Percentiles rank a stretch among this genome's conserved stretches.
Conservation (phyloP, 257 asterid genomes). For the Nicotiana sylvestris region DNA sequence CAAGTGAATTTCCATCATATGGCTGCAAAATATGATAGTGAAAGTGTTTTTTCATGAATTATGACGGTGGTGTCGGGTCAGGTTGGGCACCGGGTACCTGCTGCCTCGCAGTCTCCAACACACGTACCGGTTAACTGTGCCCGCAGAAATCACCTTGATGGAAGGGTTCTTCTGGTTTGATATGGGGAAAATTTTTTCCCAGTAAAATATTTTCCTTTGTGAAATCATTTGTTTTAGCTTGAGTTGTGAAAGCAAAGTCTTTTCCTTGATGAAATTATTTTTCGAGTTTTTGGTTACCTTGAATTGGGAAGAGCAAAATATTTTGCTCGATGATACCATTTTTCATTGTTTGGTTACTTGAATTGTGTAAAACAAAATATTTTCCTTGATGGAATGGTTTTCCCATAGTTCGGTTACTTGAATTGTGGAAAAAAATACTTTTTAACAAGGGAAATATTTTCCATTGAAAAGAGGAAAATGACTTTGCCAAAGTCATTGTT, state of each 20-base stretch:
- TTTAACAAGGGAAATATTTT: not conserved
- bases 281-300: not conserved
- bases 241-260: not conserved
- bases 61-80: too few relatives aligned
- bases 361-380: not conserved
- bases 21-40: not conserved
- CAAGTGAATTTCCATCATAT: not conserved
- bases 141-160: too few relatives aligned
- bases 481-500: not conserved
- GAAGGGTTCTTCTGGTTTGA: not conserved
- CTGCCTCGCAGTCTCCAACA: too few relatives aligned
- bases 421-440: not conserved
- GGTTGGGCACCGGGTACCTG: too few relatives aligned
- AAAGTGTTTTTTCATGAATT: not conserved
- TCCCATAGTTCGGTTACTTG: not conserved
- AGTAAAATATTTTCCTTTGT: not conserved
- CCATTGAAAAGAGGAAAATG: not conserved
- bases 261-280: not conserved
- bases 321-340: not conserved
- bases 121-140: too few relatives aligned
- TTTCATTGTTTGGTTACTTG: not conserved
- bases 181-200: not conserved
- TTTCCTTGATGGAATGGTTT: not conserved
- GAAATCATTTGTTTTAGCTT: not conserved
- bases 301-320: not conserved